phyloP scores from a whole-genome alignment of 768 basidiomycete species.

The Rubroboletus satanas region DNA sequence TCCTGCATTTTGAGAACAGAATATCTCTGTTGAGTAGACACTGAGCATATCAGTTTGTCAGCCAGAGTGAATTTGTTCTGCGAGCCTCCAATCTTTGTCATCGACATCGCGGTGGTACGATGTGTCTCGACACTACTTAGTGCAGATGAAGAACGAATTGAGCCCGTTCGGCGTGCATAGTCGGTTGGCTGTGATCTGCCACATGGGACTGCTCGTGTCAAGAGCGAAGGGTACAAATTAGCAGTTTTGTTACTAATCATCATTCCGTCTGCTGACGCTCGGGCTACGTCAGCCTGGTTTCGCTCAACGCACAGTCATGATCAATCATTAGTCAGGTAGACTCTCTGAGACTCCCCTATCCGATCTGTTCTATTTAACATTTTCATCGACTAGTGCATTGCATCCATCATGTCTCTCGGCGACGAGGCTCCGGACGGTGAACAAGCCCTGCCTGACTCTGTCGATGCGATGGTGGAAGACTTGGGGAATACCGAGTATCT shows the following conservation, averaged over 20 bases:
- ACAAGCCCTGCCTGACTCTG: not conserved
- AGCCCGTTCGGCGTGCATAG: too few relatives aligned
- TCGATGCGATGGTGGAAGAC: conserved; percentile 3
- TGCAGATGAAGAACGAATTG: too few relatives aligned
- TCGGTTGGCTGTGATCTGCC: too few relatives aligned
- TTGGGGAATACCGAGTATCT: conserved; percentile 15
- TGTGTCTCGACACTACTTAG: too few relatives aligned
- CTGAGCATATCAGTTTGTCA: too few relatives aligned
- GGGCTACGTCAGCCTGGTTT: not conserved
- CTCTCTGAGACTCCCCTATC: conserved; percentile 7
- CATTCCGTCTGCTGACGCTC: not conserved
- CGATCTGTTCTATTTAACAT: not conserved
- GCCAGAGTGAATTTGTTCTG: too few relatives aligned
- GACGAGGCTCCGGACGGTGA: not conserved
- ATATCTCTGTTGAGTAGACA: not conserved
- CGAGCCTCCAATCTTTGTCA: too few relatives aligned
- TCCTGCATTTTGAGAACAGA: not conserved
- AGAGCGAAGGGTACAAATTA: too few relatives aligned
- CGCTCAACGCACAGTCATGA: not conserved
- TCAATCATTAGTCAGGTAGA: conserved; percentile 16
- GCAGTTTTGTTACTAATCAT: conserved; percentile 8
- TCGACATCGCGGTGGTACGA: not conserved
- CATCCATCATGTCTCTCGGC: conserved; percentile 9
- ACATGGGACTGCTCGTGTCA: too few relatives aligned
- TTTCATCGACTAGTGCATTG: not conserved